Conservation (phyloP, 1,139 yeast genomes). For the Candida glucosophila region DNA sequence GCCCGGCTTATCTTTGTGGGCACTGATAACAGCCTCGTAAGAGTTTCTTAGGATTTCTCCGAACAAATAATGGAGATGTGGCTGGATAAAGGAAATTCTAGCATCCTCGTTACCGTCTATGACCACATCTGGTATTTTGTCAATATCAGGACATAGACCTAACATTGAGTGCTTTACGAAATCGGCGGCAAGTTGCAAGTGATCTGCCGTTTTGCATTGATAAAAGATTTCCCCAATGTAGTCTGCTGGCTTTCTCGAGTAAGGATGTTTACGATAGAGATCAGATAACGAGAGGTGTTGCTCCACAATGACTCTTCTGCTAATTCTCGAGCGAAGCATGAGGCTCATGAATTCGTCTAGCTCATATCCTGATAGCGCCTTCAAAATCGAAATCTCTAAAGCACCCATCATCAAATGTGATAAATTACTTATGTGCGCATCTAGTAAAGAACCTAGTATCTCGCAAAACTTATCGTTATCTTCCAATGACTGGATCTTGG, state of each 20-base stretch:
- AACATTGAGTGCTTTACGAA: slow-evolving; percentile 36
- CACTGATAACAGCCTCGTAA: slow-evolving; percentile 63
- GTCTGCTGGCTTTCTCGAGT: slow-evolving; percentile 47
- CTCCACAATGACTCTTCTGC: slow-evolving; percentile 83
- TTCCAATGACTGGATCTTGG: slow-evolving; percentile 54
- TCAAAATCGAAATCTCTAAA: slow-evolving; percentile 64
- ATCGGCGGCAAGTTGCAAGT: slow-evolving; percentile 46
- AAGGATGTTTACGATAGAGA: slow-evolving; percentile 40
- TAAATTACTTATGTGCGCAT: slow-evolving; percentile 69
- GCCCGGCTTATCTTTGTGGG: slow-evolving; percentile 21
- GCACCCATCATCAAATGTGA: slow-evolving; percentile 94
- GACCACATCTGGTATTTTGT: slow-evolving; percentile 64
- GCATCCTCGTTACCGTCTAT: slow-evolving; percentile 61
- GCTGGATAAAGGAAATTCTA: slow-evolving; percentile 72
- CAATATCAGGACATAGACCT: slow-evolving; percentile 41
- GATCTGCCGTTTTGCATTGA: slow-evolving; percentile 67
- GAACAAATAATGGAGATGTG: slow-evolving; percentile 76
- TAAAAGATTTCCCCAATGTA: slow-evolving; percentile 84
- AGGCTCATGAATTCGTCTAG: slow-evolving; percentile 70
- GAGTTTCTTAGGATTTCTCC: slow-evolving; percentile 85
- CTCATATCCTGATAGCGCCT: slow-evolving; percentile 50
- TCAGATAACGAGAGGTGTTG: slow-evolving; percentile 77
- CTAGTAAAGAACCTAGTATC: slow-evolving; percentile 54
- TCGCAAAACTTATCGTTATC: slow-evolving; percentile 70
- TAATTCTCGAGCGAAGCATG: slow-evolving; percentile 74